Conservation (phyloP, 2,329 filamentous ascomycete genomes). For the Corynespora cassiicola region DNA sequence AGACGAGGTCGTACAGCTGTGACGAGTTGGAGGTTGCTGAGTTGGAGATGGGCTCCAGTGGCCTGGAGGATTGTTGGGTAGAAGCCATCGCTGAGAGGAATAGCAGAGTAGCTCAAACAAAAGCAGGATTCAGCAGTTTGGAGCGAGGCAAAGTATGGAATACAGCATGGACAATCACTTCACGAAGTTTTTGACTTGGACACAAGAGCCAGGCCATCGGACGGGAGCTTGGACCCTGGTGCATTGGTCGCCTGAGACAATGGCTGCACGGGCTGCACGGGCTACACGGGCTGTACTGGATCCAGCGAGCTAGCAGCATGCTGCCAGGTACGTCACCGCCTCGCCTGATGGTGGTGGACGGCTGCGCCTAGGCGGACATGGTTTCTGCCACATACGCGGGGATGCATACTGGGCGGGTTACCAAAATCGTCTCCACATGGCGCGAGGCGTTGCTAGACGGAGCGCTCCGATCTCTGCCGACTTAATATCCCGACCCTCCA, state of each 20-base stretch:
- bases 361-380: slow-evolving; percentile 7
- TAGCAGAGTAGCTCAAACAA: no score
- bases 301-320: slow-evolving; percentile 4
- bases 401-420: slow-evolving; percentile 19
- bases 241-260: background rate
- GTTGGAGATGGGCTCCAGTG: slow-evolving; percentile 15
- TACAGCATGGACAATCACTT: slow-evolving; percentile 1
- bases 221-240: slow-evolving; percentile 3
- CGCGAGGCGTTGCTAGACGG: slow-evolving; percentile 21
- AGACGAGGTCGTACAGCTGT: slow-evolving; percentile 39
- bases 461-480: slow-evolving; percentile 5
- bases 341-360: no score
- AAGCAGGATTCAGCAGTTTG: no score
- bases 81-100: slow-evolving; percentile 36
- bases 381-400: slow-evolving; percentile 20
- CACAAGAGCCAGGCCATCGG: slow-evolving; percentile 2
- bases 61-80: slow-evolving; percentile 18
- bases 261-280: slow-evolving; percentile 5
- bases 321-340: slow-evolving; percentile 15
- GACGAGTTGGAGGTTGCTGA: slow-evolving; percentile 19
- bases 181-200: slow-evolving; percentile 1
- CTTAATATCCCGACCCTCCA: slow-evolving; percentile 2
- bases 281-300: no score
- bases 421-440: slow-evolving; percentile 30
- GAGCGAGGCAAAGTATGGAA: background rate